These are phyloP conservation scores for Pseudocercospora musae DNA, from an alignment of 2,329 filamentous ascomycete species.

Conservation along the genomic window DNA sequence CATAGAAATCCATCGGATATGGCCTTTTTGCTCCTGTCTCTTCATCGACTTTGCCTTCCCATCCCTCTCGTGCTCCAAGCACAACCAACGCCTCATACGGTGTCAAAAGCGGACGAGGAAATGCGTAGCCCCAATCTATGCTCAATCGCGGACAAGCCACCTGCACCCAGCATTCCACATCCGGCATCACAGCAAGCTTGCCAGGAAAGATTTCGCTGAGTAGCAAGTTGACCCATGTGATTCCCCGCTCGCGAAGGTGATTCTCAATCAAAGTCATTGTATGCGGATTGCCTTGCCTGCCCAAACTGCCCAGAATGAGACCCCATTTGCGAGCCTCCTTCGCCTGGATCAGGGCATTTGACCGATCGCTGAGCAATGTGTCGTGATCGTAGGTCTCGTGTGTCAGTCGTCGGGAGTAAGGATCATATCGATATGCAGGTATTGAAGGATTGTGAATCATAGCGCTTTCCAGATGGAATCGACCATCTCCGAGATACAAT, in stretches of 20 bases:
- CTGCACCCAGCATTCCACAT: slow-evolving; percentile 98
- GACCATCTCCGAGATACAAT: slow-evolving; percentile 84
- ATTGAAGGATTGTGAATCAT: slow-evolving; percentile 97
- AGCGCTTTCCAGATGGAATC: slow-evolving; percentile 94
- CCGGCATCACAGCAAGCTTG: slow-evolving; percentile 85
- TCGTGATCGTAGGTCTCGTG: slow-evolving; percentile 88
- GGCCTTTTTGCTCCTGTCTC: slow-evolving; percentile 22
- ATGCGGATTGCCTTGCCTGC: slow-evolving; percentile 91
- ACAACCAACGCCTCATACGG: slow-evolving; percentile 93
- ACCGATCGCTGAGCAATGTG: slow-evolving; percentile 80
- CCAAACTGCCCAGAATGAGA: slow-evolving; percentile 86
- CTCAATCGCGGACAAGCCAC: slow-evolving; percentile 94
- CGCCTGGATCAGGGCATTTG: slow-evolving; percentile 71
- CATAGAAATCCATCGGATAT: slow-evolving; percentile 99
- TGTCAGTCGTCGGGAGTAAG: slow-evolving; percentile 87
- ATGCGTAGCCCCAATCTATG: slow-evolving; percentile 99
- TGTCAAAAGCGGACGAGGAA: slow-evolving; percentile 80
- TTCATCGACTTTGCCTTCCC: slow-evolving; percentile 44
- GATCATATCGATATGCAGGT: slow-evolving; percentile 93
- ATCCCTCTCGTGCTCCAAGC: slow-evolving; percentile 71
- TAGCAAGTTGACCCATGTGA: slow-evolving; percentile 79
- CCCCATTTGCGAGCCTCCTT: slow-evolving; percentile 84
- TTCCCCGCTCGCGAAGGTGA: slow-evolving; percentile 65
- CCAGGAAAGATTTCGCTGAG: slow-evolving; percentile 95
- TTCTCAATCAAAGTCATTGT: slow-evolving; percentile 84